These are phyloP conservation scores for Pezicula radicicola DNA, from an alignment of 2,329 filamentous ascomycete genomes.

Conservation along the genomic window DNA sequence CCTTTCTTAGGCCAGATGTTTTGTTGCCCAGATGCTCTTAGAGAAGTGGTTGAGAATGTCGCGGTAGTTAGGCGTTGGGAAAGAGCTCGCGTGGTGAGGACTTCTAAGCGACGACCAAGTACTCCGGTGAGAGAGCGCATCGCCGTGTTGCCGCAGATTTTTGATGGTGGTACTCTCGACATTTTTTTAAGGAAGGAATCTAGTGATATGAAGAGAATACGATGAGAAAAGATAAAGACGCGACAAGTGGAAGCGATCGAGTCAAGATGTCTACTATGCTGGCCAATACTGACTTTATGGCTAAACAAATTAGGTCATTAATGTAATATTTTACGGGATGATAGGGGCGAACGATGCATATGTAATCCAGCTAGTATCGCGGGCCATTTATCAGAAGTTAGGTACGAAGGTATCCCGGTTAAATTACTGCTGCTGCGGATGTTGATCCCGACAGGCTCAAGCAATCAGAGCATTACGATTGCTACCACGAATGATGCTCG, in stretches of 20 bases:
- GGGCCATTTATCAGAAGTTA: neutral
- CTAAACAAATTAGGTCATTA: too few relatives aligned
- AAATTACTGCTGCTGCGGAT: neutral
- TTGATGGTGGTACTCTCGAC: neutral
- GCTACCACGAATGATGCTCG: neutral
- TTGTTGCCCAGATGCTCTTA: neutral
- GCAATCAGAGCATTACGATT: neutral
- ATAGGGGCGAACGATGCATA: too few relatives aligned
- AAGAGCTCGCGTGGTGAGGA: neutral
- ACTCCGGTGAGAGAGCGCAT: neutral
- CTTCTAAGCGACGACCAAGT: neutral
- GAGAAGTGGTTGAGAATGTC: neutral
- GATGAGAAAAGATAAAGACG: neutral
- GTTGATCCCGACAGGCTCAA: neutral
- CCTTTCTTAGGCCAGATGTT: neutral
- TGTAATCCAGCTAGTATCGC: neutral
- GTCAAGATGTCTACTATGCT: neutral
- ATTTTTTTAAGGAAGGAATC: neutral
- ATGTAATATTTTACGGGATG: too few relatives aligned
- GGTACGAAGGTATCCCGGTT: neutral
- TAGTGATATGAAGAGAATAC: neutral
- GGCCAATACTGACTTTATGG: too few relatives aligned
- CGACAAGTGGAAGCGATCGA: neutral
- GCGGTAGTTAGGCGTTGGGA: neutral
- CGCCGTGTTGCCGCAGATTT: neutral